Evolutionary conservation across 192 early-diverging fungal species (phyloP), one percentile per base, ranked within the genome.

Genomic region (Bifiguratus adelaidae): DNA sequence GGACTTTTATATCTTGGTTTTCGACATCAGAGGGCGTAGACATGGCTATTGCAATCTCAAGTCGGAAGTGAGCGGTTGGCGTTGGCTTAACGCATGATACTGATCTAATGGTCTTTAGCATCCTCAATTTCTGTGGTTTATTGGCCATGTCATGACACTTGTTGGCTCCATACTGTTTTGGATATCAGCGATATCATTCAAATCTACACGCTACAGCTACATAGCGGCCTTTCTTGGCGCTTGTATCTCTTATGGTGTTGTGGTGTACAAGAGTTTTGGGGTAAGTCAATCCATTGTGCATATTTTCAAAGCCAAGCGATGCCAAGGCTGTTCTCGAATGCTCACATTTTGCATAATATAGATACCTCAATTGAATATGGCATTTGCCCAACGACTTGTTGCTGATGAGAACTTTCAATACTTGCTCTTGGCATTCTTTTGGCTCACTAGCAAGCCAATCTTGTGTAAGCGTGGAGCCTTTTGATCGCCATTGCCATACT

Each of bases 371-470:
- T 50, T 78, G 8, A 74, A 66, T 34, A 60, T 53, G 24, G 65
- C 61, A 22, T 89, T 81, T 56, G 46, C 76, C 11, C 71, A 78
- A 47, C 57, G 56, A n/a, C 25, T 88, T 24, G 52, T 85, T 43
- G 60, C 60, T 35, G 85, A 90, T 56, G 87, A 90, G 53, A 88
- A 90, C 52, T 59, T 76, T 8, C 82, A 84, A 52, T 90, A 90
- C 47, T 59, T 87, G 7, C 34, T 81, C 28, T 56, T 88, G 33
- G 76, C 85, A 2, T 44, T 86, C 22, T 70, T 79, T 40, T 90
- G 85, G 85, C 68, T 64, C 34, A 60, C 70, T n/a, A 68, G 69
- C n/a, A 67, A 68, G 22, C 87, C 87, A 28, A 64, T 88, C 48
- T 45, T 67, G 35, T 79, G 87, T 90, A 65, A n/a, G 19, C 41